Evolutionary conservation across 495 filamentous ascomycete species (phyloP).

Genomic region (Filosporella fistucella): DNA sequence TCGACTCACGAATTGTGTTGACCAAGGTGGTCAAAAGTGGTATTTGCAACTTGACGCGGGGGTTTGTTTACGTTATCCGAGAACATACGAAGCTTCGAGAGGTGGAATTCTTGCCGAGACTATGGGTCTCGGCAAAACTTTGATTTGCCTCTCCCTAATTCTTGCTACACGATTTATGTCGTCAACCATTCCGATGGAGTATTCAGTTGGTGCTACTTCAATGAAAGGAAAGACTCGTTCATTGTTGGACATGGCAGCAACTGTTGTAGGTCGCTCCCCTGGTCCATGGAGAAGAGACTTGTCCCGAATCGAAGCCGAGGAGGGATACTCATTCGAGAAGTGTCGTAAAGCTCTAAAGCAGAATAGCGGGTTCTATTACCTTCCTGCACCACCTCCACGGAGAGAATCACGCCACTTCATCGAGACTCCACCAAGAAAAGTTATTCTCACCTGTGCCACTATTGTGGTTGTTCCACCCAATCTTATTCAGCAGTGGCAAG

Average conservation of each 20-base stretch:
- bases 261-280: conserved; percentile 56
- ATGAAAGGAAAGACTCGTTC: conserved; percentile 42
- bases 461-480: conserved; percentile 67
- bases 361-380: conserved; percentile 48
- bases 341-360: conserved; percentile 53
- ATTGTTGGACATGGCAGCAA: conserved; percentile 68
- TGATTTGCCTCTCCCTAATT: conserved; percentile 81
- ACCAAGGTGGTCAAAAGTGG: conserved; percentile 59
- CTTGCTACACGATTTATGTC: conserved; percentile 72
- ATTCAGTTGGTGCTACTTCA: conserved; percentile 39
- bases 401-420: conserved; percentile 33
- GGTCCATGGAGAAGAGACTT: conserved; percentile 67
- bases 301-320: conserved; percentile 25
- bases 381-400: conserved; percentile 42
- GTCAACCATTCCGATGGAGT: conserved; percentile 58
- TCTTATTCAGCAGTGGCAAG: conserved; percentile 64
- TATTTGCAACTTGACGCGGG: conserved; percentile 69
- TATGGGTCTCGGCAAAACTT: conserved; percentile 77
- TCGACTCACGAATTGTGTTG: conserved; percentile 50
- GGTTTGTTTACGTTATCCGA: conserved; percentile 53
- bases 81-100: conserved; percentile 66
- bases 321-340: conserved; percentile 33
- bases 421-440: conserved; percentile 33
- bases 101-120: conserved; percentile 77
- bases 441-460: conserved; percentile 64